Evolutionary conservation across 2,329 filamentous ascomycete species (phyloP), one percentile per base, ranked within the genome.

Genomic region (Diaporthe caulivora): DNA sequence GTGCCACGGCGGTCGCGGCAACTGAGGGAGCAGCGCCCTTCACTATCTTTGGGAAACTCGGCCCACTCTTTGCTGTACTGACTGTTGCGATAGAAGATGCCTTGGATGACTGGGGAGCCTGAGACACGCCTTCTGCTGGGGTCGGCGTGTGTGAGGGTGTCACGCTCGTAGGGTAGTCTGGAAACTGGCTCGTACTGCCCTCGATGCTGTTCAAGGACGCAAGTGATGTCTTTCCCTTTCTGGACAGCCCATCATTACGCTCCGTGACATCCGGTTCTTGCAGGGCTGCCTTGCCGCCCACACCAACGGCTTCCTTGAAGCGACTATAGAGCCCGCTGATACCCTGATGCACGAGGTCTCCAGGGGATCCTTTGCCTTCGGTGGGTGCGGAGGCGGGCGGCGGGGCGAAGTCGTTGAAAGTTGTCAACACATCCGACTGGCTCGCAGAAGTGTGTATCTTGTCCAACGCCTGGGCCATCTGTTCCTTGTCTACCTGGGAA

Each of bases 401-500:
- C 1, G 92, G 89, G 0, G 93, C 94, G 79, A 97, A 95, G 80
- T 98, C 95, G 83, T 97, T 97, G 84, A 98, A 98, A 11, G 95
- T 97, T 2, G 96, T 98, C 62, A 98, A 87, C 44, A 92, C 90
- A 76, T 93, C 93, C 44, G 94, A 94, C 80, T 94, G 93, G 79
- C 94, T 97, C n/a, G 95, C 95, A 8, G 94, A 92, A 67, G 88
- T 95, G 82, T 98, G 96, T 77, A 98, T 98, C 78, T 94, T 92
- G 83, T 97, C 93, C 75, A 98, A 90, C 24, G 93, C 90, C 75
- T 94, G 90, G 44, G 93, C 91, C 49, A 96, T 87, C 72, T 94
- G 92, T 76, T 95, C 93, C 80, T 91, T 93, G 81, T 95, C 93
- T 53, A 90, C 84, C 64, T 89, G 87, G 2, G 87, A 83, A 3